Conservation (phyloP, 306 rosid species). For the Trichosanthes truncata region DNA sequence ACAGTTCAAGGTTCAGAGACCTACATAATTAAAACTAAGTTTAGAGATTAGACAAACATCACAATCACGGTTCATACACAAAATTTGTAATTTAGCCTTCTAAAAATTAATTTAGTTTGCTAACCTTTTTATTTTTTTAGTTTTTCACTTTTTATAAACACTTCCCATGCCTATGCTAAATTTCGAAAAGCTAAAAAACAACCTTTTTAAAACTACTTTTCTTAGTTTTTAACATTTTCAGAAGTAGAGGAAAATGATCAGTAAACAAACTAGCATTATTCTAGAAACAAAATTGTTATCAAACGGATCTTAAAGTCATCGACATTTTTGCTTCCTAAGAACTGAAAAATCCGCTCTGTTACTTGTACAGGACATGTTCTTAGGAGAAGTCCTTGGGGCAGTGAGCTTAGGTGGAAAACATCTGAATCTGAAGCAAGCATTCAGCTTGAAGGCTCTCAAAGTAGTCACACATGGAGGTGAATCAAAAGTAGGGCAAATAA, state of each 20-base stretch:
- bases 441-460: conserved; percentile 31
- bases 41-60: not conserved
- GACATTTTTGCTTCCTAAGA: no score
- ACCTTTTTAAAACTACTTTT: no score
- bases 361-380: conserved; percentile 51
- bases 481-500: conserved; percentile 47
- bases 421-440: conserved; percentile 25
- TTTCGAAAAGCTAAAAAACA: no score
- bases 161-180: no score
- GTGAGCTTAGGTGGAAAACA: conserved; percentile 30
- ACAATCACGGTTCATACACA: not conserved
- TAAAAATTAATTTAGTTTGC: not conserved
- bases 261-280: not conserved
- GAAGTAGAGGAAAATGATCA: no score
- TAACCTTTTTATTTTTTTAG: no score
- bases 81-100: not conserved
- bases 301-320: not conserved
- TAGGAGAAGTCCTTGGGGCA: conserved; percentile 72
- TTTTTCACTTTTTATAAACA: no score
- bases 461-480: conserved; percentile 38
- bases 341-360: not conserved
- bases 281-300: not conserved
- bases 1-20: no score
- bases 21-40: no score
- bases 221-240: no score